Evolutionary conservation across 441 rosid genomes (phyloP).

Genomic region (Aleurites moluccanus): DNA sequence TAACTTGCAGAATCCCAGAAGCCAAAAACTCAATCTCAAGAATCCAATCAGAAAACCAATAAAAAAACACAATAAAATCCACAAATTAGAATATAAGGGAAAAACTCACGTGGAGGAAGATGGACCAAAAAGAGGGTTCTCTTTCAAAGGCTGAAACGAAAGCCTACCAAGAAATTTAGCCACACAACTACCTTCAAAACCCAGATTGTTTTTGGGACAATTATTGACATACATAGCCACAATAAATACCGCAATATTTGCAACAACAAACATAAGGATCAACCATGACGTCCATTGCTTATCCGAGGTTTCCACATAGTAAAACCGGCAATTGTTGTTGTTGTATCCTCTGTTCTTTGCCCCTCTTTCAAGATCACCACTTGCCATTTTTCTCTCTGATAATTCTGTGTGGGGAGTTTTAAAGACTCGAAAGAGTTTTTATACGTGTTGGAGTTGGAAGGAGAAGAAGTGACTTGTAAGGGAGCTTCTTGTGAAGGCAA

Average conservation of each 20-base stretch:
- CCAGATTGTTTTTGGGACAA: slow-evolving; percentile 63
- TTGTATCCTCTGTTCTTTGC: slow-evolving; percentile 36
- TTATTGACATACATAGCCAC: slow-evolving; percentile 77
- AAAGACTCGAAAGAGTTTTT: not conserved
- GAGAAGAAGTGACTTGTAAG: not conserved
- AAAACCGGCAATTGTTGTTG: slow-evolving; percentile 19
- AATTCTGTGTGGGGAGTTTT: not conserved
- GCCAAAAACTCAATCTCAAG: not conserved
- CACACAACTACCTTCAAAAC: slow-evolving; percentile 53
- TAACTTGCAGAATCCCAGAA: slow-evolving; percentile 7
- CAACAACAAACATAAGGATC: slow-evolving; percentile 68
- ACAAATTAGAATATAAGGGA: not conserved
- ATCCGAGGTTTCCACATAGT: slow-evolving; percentile 41
- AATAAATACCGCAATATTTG: slow-evolving; percentile 60
- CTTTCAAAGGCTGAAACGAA: slow-evolving; percentile 78
- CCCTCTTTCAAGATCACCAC: slow-evolving; percentile 67
- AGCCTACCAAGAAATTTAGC: slow-evolving; percentile 70
- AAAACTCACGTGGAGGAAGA: slow-evolving; percentile 75
- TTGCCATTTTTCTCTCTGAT: slow-evolving; percentile 48
- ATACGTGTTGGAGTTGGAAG: not conserved
- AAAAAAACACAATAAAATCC: slow-evolving; percentile 10
- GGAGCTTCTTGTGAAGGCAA: slow-evolving; percentile 7
- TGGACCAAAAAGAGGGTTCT: slow-evolving; percentile 94
- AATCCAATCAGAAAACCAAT: not conserved
- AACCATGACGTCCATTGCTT: slow-evolving; percentile 88